Evolutionary conservation across 2,329 filamentous ascomycete species (phyloP).

Genomic region (Colletotrichum tofieldiae): DNA sequence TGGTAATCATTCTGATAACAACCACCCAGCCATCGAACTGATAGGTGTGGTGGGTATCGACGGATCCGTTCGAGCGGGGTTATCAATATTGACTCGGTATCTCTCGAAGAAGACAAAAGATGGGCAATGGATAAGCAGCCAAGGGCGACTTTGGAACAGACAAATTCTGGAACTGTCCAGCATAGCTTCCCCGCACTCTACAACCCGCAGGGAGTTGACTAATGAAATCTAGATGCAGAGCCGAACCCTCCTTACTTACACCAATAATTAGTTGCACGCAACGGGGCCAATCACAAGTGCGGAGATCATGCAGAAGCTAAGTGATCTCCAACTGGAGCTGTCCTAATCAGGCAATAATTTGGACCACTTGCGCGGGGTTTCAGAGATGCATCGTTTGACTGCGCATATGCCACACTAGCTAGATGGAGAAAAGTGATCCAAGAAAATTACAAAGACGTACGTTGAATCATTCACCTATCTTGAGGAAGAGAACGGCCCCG

Average conservation of each 20-base stretch:
- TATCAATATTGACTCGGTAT: not conserved
- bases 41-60: not conserved
- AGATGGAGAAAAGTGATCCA: not conserved
- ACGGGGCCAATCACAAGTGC: not conserved
- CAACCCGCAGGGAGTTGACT: not conserved
- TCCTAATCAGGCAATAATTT: slow-evolving; percentile 19
- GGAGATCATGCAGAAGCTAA: not conserved
- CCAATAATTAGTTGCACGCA: not conserved
- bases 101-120: slow-evolving; percentile 17
- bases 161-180: too few species aligned
- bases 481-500: not conserved
- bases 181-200: not conserved
- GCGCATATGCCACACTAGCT: not conserved
- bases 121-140: not conserved
- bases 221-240: too few species aligned
- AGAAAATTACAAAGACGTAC: too few species aligned
- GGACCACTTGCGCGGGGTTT: slow-evolving; percentile 24
- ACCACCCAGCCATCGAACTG: not conserved
- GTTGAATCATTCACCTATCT: not conserved
- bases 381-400: not conserved
- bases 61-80: not conserved
- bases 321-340: not conserved
- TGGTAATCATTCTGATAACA: slow-evolving; percentile 1
- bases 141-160: not conserved
- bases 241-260: not conserved